Conservation (phyloP, 192 early-diverging fungal genomes). For the Podila clonocystis region DNA sequence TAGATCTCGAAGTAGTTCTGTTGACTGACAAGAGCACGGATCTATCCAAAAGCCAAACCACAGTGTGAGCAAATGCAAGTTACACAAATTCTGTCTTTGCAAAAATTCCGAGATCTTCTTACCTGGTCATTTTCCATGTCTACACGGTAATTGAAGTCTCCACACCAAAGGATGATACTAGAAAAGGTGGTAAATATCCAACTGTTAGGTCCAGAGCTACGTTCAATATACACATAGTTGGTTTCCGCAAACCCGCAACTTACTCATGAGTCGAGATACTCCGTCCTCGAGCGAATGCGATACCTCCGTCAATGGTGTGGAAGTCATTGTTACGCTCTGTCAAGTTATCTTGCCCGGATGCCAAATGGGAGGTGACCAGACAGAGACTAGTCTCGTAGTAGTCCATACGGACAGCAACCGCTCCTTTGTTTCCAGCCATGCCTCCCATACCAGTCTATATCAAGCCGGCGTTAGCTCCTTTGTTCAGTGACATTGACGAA, state of each 20-base stretch:
- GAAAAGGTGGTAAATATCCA: background rate
- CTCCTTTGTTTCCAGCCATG: slow-evolving; percentile 98
- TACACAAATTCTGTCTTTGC: background rate
- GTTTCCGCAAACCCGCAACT: background rate
- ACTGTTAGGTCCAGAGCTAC: background rate
- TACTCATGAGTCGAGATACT: slow-evolving; percentile 84
- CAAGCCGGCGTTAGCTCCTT: background rate
- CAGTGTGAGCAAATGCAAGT: background rate
- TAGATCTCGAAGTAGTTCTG: slow-evolving; percentile 45
- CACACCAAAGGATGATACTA: slow-evolving; percentile 81
- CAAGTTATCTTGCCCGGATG: slow-evolving; percentile 79
- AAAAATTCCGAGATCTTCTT: background rate
- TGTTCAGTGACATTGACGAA: background rate
- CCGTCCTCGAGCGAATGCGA: slow-evolving; percentile 77
- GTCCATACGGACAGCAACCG: slow-evolving; percentile 89
- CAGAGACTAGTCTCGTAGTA: slow-evolving; percentile 89
- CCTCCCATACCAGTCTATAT: slow-evolving; percentile 91
- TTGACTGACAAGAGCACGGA: slow-evolving; percentile 21
- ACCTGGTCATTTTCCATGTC: slow-evolving; percentile 79
- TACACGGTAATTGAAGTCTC: slow-evolving; percentile 96
- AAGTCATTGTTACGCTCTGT: slow-evolving; percentile 89
- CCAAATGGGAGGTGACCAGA: slow-evolving; percentile 94
- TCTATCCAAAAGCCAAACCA: background rate
- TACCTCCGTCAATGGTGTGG: slow-evolving; percentile 77
- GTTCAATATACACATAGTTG: too few species aligned